These are phyloP conservation scores for Rosa lucieae DNA, from an alignment of 306 rosid species.

Conservation along the genomic window DNA sequence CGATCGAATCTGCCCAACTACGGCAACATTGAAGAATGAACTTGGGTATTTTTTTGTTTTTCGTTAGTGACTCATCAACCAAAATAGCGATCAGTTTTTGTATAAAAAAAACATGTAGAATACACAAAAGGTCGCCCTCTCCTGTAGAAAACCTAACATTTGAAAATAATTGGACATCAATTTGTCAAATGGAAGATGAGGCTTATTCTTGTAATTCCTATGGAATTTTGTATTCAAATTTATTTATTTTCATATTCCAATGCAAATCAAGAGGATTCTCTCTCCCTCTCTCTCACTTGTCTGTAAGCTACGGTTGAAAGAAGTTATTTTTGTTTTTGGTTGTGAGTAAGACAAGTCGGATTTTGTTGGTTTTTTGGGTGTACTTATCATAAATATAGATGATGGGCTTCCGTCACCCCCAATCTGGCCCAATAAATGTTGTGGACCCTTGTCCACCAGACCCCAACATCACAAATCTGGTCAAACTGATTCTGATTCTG, in stretches of 20 bases:
- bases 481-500: not conserved
- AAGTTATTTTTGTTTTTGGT: not conserved
- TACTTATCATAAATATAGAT: slow-evolving; percentile 11
- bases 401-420: slow-evolving; percentile 37
- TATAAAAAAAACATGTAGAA: slow-evolving; percentile 24
- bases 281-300: slow-evolving; percentile 11
- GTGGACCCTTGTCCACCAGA: slow-evolving; percentile 40
- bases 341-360: not conserved
- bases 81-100: slow-evolving; percentile 23
- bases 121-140: slow-evolving; percentile 52
- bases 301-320: not conserved
- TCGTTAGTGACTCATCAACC: slow-evolving; percentile 18
- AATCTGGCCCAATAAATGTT: slow-evolving; percentile 29
- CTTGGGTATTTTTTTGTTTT: not conserved
- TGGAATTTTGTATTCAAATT: slow-evolving; percentile 33
- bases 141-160: slow-evolving; percentile 30
- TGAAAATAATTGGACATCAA: slow-evolving; percentile 28
- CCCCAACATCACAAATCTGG: slow-evolving; percentile 31
- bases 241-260: slow-evolving; percentile 5
- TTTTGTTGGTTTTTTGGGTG: not conserved
- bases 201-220: slow-evolving; percentile 34
- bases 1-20: not conserved
- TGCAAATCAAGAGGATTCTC: slow-evolving; percentile 16
- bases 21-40: not conserved
- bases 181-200: slow-evolving; percentile 67